Conservation (phyloP, 225 moss, liverwort and hornwort genomes). For the Marchantia polymorpha region DNA sequence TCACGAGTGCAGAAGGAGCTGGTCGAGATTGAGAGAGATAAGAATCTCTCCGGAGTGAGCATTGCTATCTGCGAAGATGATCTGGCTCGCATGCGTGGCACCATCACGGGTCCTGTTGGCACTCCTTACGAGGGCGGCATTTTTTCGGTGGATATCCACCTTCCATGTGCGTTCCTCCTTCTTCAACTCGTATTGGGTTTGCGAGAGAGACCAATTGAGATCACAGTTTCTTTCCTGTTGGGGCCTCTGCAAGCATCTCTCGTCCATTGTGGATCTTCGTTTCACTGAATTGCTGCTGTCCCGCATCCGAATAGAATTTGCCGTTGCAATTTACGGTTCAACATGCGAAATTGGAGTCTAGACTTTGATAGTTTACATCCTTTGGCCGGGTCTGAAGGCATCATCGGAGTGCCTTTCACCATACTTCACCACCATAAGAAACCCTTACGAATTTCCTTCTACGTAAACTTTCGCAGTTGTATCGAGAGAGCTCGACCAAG, state of each 20-base stretch:
- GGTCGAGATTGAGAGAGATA: constrained; percentile 91
- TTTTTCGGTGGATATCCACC: constrained; percentile 80
- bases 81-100: constrained; percentile 91
- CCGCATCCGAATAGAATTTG: not conserved
- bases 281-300: not conserved
- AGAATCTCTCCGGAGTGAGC: constrained; percentile 87
- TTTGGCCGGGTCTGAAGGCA: not conserved
- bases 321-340: not conserved
- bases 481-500: not conserved
- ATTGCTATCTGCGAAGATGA: constrained; percentile 71
- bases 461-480: not conserved
- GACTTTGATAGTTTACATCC: not conserved
- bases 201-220: not conserved
- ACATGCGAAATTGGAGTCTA: too few relatives aligned
- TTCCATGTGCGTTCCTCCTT: constrained; percentile 61
- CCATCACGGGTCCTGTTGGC: constrained; percentile 77
- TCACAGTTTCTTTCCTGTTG: not conserved
- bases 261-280: not conserved
- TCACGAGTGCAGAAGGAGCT: constrained; percentile 99
- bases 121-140: constrained; percentile 94
- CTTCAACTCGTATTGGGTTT: constrained; percentile 2
- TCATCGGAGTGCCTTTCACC: too few relatives aligned
- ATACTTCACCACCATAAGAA: too few relatives aligned
- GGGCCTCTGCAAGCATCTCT: not conserved
- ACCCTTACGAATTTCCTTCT: too few relatives aligned